A percentile compares a stretch with the other conserved stretches of the same genome.
These are phyloP conservation scores for Syncephalastrum monosporum DNA, from an alignment of 371 early-diverging fungal genomes.

Conservation along the genomic window DNA sequence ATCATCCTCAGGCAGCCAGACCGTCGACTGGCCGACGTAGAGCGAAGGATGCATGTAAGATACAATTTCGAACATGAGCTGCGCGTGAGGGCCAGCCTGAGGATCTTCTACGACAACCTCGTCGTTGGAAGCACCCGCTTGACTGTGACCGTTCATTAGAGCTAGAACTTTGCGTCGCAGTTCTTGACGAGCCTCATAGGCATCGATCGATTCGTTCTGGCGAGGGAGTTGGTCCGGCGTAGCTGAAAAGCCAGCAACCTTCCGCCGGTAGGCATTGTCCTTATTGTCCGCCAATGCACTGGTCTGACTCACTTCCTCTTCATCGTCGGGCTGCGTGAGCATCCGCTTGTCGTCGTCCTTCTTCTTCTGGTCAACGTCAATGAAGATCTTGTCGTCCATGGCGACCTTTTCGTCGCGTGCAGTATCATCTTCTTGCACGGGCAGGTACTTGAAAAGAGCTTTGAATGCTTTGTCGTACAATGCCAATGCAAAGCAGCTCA, in stretches of 20 bases:
- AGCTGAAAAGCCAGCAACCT: too few relatives aligned
- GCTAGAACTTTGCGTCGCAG: constrained; percentile 1
- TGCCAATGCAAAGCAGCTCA: constrained; percentile 47
- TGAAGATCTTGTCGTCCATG: constrained; percentile 2
- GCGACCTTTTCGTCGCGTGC: background rate
- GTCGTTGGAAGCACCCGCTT: background rate
- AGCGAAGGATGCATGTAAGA: constrained; percentile 26
- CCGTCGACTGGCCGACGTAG: constrained; percentile 16
- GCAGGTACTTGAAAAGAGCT: constrained; percentile 67
- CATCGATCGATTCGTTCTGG: constrained; percentile 45
- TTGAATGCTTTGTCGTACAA: constrained; percentile 64
- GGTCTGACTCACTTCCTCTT: background rate
- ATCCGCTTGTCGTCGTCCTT: background rate
- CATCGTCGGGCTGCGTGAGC: background rate
- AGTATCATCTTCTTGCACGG: constrained; percentile 21
- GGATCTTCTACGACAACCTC: background rate
- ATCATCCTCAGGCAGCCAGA: constrained; percentile 29
- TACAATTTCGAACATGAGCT: constrained; percentile 12
- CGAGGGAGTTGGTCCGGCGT: too few relatives aligned
- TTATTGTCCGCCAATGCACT: background rate
- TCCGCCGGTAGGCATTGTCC: background rate
- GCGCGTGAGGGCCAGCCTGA: background rate
- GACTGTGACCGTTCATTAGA: too few relatives aligned
- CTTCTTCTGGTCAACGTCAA: constrained; percentile 2
- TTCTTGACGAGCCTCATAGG: background rate